Percentiles rank a stretch among this genome's conserved stretches.
phyloP scores from a whole-genome alignment of 2,329 filamentous ascomycete species.

The Thielaviopsis musarum region DNA sequence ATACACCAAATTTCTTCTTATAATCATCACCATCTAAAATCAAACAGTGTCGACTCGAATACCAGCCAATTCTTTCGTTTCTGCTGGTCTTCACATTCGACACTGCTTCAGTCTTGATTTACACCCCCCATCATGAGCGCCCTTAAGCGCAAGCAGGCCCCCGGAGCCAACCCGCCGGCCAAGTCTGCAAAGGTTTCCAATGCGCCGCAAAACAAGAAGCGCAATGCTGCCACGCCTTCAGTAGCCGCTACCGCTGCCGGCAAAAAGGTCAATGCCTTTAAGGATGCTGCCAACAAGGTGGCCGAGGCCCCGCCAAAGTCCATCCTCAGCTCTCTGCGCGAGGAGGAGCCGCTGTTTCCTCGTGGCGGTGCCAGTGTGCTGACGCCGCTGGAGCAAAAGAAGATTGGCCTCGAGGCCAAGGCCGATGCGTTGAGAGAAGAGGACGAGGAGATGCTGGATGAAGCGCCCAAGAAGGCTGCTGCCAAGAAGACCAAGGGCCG shows the following conservation, averaged over 20 bases:
- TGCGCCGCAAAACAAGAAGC: constrained; percentile 32
- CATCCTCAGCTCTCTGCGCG: constrained; percentile 35
- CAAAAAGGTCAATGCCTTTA: constrained; percentile 20
- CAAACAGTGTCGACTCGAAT: constrained; percentile 3
- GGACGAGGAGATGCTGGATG: constrained; percentile 26
- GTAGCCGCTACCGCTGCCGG: constrained; percentile 12
- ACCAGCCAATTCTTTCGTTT: background rate
- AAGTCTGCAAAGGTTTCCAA: constrained; percentile 31
- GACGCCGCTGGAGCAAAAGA: constrained; percentile 87
- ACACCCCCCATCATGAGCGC: constrained; percentile 30
- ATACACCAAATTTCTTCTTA: background rate
- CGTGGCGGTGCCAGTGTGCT: constrained; percentile 80
- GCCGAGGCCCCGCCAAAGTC: constrained; percentile 19
- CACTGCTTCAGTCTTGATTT: background rate
- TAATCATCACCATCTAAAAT: background rate
- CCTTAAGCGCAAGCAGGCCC: constrained; percentile 41
- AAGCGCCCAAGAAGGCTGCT: constrained; percentile 1
- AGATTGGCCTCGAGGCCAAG: constrained; percentile 86
- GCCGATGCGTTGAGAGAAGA: constrained; percentile 85
- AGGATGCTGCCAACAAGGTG: constrained; percentile 21
- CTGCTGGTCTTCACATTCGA: constrained; percentile 4
- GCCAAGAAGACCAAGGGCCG: constrained; percentile 28
- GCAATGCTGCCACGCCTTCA: constrained; percentile 16
- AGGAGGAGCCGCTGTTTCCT: constrained; percentile 83
- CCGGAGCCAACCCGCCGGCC: constrained; percentile 30